Percentiles rank a stretch among this genome's conserved stretches.
phyloP scores from a whole-genome alignment of 2,329 filamentous ascomycete species.

The Aspergillus sp. region DNA sequence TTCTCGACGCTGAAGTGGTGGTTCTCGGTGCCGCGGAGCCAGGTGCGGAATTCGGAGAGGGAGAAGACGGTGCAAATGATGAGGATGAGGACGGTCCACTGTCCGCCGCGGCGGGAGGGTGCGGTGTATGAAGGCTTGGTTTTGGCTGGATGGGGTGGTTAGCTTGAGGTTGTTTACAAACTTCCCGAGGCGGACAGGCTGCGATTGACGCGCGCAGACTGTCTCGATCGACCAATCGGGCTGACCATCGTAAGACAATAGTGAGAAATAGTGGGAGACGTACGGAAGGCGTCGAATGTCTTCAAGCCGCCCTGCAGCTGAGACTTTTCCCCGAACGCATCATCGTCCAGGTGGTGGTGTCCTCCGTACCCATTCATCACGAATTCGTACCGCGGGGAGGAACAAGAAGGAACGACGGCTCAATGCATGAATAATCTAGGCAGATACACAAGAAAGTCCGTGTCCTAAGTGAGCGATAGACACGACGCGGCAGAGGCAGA shows the following conservation, averaged over 20 bases:
- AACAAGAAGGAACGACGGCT: constrained; percentile 7
- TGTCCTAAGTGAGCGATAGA: neutral
- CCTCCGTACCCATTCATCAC: constrained; percentile 77
- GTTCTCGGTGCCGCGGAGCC: constrained; percentile 79
- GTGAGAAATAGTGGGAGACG: constrained; percentile 33
- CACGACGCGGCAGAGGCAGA: constrained; percentile 1
- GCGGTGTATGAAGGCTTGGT: constrained; percentile 91
- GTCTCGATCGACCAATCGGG: too few relatives aligned
- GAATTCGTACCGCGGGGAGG: constrained; percentile 18
- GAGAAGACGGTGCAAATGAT: constrained; percentile 71
- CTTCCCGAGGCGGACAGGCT: too few relatives aligned
- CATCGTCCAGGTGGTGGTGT: constrained; percentile 68
- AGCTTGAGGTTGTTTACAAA: neutral
- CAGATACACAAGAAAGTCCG: constrained; percentile 1
- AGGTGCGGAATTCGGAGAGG: constrained; percentile 73
- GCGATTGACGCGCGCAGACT: too few relatives aligned
- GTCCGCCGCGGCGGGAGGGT: constrained; percentile 79
- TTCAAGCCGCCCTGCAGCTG: constrained; percentile 58
- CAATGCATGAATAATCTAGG: constrained; percentile 26
- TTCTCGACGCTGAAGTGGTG: constrained; percentile 95
- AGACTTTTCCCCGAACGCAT: constrained; percentile 71
- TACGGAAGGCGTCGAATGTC: constrained; percentile 97
- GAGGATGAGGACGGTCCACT: constrained; percentile 85
- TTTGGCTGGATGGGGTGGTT: constrained; percentile 62
- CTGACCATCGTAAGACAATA: too few relatives aligned